phyloP scores from a whole-genome alignment of 805 yeast genomes.

The Pichia cephalocereana region DNA sequence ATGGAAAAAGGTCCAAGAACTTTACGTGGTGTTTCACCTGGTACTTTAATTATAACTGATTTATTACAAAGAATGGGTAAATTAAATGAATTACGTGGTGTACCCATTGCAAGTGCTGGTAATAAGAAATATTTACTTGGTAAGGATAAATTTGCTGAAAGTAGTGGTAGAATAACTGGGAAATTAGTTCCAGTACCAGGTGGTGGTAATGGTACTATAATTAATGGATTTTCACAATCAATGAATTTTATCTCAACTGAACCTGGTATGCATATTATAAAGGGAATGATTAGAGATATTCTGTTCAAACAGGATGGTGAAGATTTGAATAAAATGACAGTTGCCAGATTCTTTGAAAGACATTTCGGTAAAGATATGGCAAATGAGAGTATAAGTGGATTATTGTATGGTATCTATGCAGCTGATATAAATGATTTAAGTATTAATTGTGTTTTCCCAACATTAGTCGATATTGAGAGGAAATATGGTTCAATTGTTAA shows the following conservation, averaged over 20 bases:
- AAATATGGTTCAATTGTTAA: conserved; percentile 49
- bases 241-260: conserved; percentile 22
- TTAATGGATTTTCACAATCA: conserved; percentile 22
- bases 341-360: conserved; percentile 56
- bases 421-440: conserved; percentile 68
- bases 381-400: conserved; percentile 63
- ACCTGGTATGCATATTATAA: conserved; percentile 11
- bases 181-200: conserved; percentile 34
- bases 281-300: conserved; percentile 3
- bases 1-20: conserved; percentile 92
- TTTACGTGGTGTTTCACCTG: conserved; percentile 71
- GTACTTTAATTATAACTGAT: conserved; percentile 62
- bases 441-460: conserved; percentile 49
- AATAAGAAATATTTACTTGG: conserved; percentile 59
- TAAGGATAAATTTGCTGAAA: conserved; percentile 12
- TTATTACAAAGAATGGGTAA: conserved; percentile 40
- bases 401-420: conserved; percentile 85
- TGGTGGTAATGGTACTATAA: conserved; percentile 31
- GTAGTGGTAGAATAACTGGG: conserved; percentile 20
- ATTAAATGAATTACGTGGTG: conserved; percentile 45
- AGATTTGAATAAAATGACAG: conserved; percentile 2
- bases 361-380: conserved; percentile 55
- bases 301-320: not conserved
- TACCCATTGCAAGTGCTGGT: conserved; percentile 49
- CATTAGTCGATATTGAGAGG: conserved; percentile 47